Conservation (phyloP, 352 stramenopile genomes). For the Globisporangium acanthophoron region DNA sequence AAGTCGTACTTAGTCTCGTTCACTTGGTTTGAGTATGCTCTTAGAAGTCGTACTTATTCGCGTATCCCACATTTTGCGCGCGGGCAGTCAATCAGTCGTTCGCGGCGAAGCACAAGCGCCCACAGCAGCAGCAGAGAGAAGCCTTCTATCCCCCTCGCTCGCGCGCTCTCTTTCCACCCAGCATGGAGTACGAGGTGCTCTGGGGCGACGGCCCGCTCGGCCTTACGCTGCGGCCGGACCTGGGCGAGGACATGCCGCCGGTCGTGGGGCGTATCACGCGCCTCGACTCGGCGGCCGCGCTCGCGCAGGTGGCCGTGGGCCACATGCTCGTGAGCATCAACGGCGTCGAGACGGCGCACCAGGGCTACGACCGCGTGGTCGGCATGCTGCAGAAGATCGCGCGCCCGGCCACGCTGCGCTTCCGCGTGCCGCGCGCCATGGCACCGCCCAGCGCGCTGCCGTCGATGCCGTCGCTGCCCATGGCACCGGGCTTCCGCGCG, state of each 20-base stretch:
- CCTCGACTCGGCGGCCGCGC: conserved; percentile 72
- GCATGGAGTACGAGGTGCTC: conserved; percentile 86
- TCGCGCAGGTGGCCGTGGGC: conserved; percentile 74
- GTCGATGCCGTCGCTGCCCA: conserved; percentile 18
- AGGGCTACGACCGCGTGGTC: conserved; percentile 82
- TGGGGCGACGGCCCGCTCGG: conserved; percentile 81
- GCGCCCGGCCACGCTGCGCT: conserved; percentile 73
- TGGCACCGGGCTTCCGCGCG: conserved; percentile 21
- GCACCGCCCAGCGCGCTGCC: conserved; percentile 7
- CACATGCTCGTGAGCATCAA: conserved; percentile 90
- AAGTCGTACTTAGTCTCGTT: too few relatives aligned
- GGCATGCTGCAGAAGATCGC: conserved; percentile 80
- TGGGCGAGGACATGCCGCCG: conserved; percentile 84
- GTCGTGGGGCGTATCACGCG: conserved; percentile 85
- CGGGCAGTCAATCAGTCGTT: too few relatives aligned
- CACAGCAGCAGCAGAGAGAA: not conserved
- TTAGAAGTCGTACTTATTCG: too few relatives aligned
- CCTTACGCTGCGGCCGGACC: conserved; percentile 75
- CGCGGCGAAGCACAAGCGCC: too few relatives aligned
- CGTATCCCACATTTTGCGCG: too few relatives aligned
- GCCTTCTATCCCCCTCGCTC: not conserved
- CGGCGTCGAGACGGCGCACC: conserved; percentile 77
- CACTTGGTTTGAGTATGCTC: too few relatives aligned
- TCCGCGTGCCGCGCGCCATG: conserved; percentile 65
- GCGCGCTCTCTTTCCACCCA: not conserved